These are phyloP conservation scores for Sugiyamaella paludigena DNA, from an alignment of 1,139 yeast genomes.

Conservation along the genomic window DNA sequence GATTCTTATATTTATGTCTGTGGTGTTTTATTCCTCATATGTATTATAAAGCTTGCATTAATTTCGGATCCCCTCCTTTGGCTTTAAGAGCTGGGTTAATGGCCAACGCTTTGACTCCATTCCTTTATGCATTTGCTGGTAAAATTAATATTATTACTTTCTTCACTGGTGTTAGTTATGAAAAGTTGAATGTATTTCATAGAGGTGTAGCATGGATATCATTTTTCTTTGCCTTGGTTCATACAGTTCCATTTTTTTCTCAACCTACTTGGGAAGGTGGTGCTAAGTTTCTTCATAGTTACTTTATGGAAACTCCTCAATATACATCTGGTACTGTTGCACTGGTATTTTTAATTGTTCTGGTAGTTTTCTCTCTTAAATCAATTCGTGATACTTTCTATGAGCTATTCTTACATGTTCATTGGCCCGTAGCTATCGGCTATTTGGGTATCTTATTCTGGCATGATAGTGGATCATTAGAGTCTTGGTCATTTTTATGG, in stretches of 20 bases:
- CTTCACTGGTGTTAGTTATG: slow-evolving; percentile 60
- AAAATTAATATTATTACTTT: slow-evolving; percentile 57
- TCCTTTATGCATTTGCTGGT: slow-evolving; percentile 60
- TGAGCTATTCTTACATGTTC: slow-evolving; percentile 54
- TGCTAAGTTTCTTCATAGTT: slow-evolving; percentile 11
- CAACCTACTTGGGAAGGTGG: slow-evolving; percentile 57
- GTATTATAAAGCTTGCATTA: slow-evolving; percentile 55
- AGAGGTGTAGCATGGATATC: slow-evolving; percentile 54
- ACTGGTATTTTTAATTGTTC: slow-evolving; percentile 45
- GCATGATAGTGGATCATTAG: slow-evolving; percentile 46
- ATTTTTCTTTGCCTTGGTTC: slow-evolving; percentile 51
- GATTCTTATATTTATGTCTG: slow-evolving; percentile 48
- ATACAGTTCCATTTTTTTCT: slow-evolving; percentile 52
- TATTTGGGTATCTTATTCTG: slow-evolving; percentile 52
- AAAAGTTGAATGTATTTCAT: slow-evolving; percentile 59
- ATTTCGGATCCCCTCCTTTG: slow-evolving; percentile 66
- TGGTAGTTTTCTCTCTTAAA: slow-evolving; percentile 50
- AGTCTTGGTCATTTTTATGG: slow-evolving; percentile 50
- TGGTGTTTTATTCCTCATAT: slow-evolving; percentile 51
- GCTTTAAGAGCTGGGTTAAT: slow-evolving; percentile 60
- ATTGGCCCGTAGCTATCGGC: slow-evolving; percentile 59
- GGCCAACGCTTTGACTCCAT: slow-evolving; percentile 52
- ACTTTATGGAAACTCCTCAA: slow-evolving; percentile 6
- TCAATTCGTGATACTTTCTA: slow-evolving; percentile 46
- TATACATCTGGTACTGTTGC: slow-evolving; percentile 45